A percentile compares a stretch with the other conserved stretches of the same genome.
These are phyloP conservation scores for Eucalyptus guilfoylei DNA, from an alignment of 345 rosid species.

Conservation along the genomic window DNA sequence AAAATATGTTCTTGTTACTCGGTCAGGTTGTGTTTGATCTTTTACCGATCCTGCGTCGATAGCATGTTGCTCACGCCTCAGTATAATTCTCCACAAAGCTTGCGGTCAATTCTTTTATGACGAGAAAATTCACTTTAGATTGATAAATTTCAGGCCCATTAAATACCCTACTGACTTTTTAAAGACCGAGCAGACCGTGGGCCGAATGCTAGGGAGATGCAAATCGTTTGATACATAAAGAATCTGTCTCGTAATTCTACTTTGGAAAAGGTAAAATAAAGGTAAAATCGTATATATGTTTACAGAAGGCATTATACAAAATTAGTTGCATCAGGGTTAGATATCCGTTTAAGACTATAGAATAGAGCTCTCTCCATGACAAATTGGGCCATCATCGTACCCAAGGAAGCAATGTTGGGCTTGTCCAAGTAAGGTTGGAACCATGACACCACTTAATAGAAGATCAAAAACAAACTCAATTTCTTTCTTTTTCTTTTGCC, in stretches of 20 bases:
- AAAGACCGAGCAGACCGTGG: background rate
- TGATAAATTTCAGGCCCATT: background rate
- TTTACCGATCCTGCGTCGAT: background rate
- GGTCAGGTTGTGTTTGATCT: background rate
- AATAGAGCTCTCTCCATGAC: background rate
- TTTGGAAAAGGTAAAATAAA: background rate
- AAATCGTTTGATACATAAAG: background rate
- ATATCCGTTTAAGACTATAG: background rate
- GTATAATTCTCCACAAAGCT: background rate
- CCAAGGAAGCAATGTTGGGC: background rate
- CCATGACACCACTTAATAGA: background rate
- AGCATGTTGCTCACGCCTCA: background rate
- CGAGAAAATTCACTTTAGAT: background rate
- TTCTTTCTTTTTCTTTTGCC: background rate
- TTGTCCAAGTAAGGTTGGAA: background rate
- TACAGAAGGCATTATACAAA: background rate
- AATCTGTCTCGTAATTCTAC: background rate
- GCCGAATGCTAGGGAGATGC: background rate
- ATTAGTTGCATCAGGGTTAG: background rate
- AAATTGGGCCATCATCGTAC: background rate
- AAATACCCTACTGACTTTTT: background rate
- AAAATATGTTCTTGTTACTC: background rate
- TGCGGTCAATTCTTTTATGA: background rate
- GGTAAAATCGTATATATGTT: background rate
- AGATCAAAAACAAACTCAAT: background rate